Percentiles rank a stretch among this genome's conserved stretches.
Conservation (phyloP, 2,329 filamentous ascomycete species). For the Penicillium sp. region DNA sequence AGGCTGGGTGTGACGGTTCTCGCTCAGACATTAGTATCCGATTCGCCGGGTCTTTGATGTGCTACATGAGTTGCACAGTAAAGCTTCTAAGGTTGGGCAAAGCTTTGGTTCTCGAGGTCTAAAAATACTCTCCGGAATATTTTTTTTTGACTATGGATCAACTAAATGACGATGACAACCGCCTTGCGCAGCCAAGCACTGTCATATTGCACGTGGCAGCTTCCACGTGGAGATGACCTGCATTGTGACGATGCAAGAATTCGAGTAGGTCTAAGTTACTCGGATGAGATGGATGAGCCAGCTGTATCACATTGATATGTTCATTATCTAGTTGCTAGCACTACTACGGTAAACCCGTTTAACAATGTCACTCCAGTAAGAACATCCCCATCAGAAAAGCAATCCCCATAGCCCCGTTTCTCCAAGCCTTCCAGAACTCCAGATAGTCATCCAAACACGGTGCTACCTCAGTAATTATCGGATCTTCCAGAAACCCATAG, state of each 20-base stretch:
- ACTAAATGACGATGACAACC: background rate
- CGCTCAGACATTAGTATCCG: background rate
- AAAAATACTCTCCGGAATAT: background rate
- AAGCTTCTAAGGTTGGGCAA: background rate
- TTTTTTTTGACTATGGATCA: background rate
- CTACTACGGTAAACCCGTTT: conserved; percentile 5
- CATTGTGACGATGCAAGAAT: background rate
- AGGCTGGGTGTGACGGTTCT: background rate
- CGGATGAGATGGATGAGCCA: background rate
- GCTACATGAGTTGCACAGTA: background rate
- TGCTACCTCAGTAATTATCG: conserved; percentile 15
- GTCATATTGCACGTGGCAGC: conserved; percentile 1
- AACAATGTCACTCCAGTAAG: conserved; percentile 9
- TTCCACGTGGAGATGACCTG: background rate
- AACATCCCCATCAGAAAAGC: conserved; percentile 9
- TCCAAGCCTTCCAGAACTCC: conserved; percentile 19
- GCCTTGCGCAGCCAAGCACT: background rate
- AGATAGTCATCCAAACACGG: conserved; percentile 12
- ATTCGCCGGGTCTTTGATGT: background rate
- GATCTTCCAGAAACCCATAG: conserved; percentile 22
- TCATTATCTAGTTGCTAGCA: conserved; percentile 20
- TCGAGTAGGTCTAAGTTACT: background rate
- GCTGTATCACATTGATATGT: conserved; percentile 13
- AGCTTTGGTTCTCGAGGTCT: too few species aligned
- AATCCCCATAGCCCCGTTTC: conserved; percentile 13